phyloP scores from a whole-genome alignment of 331 rosid species.

The Cydonia oblonga region DNA sequence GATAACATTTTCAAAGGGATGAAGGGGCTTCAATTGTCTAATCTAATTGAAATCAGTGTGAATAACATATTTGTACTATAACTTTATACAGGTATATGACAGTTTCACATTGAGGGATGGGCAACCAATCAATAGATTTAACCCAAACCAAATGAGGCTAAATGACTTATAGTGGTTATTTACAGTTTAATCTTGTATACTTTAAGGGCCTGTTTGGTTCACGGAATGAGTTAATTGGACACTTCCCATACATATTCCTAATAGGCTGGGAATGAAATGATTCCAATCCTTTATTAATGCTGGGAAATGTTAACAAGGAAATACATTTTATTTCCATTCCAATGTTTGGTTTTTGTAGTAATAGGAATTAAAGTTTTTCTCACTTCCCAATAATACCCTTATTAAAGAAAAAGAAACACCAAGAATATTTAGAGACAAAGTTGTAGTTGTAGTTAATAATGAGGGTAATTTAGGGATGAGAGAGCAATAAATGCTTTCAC shows the following conservation, averaged over 20 bases:
- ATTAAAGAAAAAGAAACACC: background rate
- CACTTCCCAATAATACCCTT: background rate
- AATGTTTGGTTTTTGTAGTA: background rate
- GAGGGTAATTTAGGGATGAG: too few species aligned
- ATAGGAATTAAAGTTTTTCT: background rate
- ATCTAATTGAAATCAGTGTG: background rate
- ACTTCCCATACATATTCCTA: background rate
- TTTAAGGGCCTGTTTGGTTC: background rate
- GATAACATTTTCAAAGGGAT: background rate
- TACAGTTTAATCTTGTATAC: background rate
- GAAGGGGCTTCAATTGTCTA: background rate
- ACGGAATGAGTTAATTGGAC: background rate
- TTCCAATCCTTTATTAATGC: background rate
- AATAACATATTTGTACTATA: background rate
- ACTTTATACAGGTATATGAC: background rate
- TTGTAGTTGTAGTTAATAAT: background rate
- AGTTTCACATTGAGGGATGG: background rate
- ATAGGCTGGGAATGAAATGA: background rate
- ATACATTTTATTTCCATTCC: background rate
- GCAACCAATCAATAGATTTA: background rate
- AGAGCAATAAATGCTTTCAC: too few species aligned
- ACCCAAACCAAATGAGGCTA: background rate
- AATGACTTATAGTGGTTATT: background rate
- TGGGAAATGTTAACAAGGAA: background rate
- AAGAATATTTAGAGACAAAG: background rate